Conservation (phyloP, 2,329 filamentous ascomycete species). For the Penicillium griseofulvum region DNA sequence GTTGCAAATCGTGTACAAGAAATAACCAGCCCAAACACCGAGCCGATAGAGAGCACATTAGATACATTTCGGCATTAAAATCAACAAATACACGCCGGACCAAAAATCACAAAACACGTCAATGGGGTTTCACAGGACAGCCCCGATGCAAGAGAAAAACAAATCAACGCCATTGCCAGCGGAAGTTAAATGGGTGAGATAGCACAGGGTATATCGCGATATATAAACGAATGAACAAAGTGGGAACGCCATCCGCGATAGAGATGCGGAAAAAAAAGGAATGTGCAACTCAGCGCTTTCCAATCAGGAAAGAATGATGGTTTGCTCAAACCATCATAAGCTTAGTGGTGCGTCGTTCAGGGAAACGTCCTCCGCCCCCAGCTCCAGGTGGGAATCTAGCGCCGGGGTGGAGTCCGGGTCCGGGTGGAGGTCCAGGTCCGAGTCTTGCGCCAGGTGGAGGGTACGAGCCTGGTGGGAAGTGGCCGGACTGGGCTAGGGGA, state of each 20-base stretch:
- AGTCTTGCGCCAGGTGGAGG: slow-evolving; percentile 9
- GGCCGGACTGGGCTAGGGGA: slow-evolving; percentile 30
- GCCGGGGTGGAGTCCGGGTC: slow-evolving; percentile 18
- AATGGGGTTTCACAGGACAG: not conserved
- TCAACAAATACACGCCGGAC: slow-evolving; percentile 5
- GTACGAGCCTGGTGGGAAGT: slow-evolving; percentile 29
- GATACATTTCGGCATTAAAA: slow-evolving; percentile 17
- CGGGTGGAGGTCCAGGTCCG: slow-evolving; percentile 12
- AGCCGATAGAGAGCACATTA: slow-evolving; percentile 14
- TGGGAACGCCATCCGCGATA: not conserved
- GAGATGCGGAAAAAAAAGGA: not conserved
- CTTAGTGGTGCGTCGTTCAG: slow-evolving; percentile 49
- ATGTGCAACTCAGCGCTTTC: not conserved
- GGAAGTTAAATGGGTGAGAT: slow-evolving; percentile 8
- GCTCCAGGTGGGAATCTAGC: slow-evolving; percentile 28
- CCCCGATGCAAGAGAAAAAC: slow-evolving; percentile 1
- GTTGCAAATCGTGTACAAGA: not conserved
- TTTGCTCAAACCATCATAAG: slow-evolving; percentile 48
- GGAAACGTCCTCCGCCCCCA: slow-evolving; percentile 41
- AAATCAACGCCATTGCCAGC: slow-evolving; percentile 17
- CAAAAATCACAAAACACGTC: not conserved
- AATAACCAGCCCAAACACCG: slow-evolving; percentile 11
- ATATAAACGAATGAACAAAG: slow-evolving; percentile 16
- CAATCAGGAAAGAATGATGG: not conserved
- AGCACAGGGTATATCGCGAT: slow-evolving; percentile 25